Conservation (phyloP, 768 basidiomycete genomes). For the Termitomyces sp. region DNA sequence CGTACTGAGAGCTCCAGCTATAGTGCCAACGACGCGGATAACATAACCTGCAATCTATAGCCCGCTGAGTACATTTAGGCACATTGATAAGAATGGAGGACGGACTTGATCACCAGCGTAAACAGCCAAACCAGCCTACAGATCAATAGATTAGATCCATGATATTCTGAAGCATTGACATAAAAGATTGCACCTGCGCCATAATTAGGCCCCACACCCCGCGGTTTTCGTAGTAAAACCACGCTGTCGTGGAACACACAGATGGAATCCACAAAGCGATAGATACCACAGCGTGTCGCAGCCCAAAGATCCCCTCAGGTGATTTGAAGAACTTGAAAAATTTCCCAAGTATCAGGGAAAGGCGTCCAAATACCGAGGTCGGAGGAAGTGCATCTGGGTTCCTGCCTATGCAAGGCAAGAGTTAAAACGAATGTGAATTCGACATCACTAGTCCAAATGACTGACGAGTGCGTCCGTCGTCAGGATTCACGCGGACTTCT, state of each 20-base stretch:
- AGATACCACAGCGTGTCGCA: constrained; percentile 33
- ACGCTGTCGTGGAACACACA: constrained; percentile 29
- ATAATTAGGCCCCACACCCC: constrained; percentile 42
- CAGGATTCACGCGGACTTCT: background rate
- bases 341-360: constrained; percentile 24
- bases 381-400: constrained; percentile 41
- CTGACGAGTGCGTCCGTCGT: constrained; percentile 10
- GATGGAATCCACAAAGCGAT: constrained; percentile 37
- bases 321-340: constrained; percentile 33
- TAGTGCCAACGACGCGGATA: constrained; percentile 26
- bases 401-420: constrained; percentile 14
- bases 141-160: background rate
- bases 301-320: constrained; percentile 33
- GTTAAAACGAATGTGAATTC: background rate
- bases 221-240: constrained; percentile 37
- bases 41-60: constrained; percentile 28
- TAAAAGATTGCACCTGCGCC: constrained; percentile 25
- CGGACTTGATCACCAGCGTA: constrained; percentile 39
- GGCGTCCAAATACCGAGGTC: constrained; percentile 25
- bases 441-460: background rate
- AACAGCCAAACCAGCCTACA: constrained; percentile 29
- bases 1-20: constrained; percentile 29
- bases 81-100: background rate
- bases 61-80: background rate
- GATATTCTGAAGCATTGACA: background rate